Evolutionary conservation across 495 filamentous ascomycete species (phyloP).

Genomic region (Xylaria telfairii): DNA sequence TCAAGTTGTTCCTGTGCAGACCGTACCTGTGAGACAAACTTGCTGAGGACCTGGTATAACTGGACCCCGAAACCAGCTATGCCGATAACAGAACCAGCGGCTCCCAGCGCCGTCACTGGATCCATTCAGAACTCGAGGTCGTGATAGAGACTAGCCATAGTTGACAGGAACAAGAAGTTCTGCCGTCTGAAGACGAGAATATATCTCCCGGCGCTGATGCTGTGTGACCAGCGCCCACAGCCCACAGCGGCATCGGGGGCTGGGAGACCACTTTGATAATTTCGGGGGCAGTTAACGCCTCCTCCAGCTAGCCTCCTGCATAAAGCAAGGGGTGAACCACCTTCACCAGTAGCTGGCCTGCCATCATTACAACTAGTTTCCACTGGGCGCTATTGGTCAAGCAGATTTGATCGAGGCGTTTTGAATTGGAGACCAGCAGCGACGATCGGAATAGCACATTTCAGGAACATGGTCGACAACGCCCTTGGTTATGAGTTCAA

Average conservation of each 20-base stretch:
- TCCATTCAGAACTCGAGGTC: not conserved
- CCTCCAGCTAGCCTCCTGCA: not conserved
- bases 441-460: not conserved
- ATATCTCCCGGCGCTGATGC: not conserved
- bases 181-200: not conserved
- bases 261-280: not conserved
- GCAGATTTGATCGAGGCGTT: not conserved
- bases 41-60: not conserved
- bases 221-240: not conserved
- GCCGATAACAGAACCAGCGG: not conserved
- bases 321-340: not conserved
- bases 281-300: slow-evolving; percentile 1
- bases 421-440: not conserved
- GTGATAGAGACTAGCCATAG: not conserved
- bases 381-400: not conserved
- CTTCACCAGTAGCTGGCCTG: not conserved
- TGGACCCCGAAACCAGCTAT: not conserved
- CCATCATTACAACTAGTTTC: not conserved
- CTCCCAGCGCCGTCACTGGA: not conserved
- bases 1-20: slow-evolving; percentile 7
- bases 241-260: too few species aligned
- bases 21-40: not conserved
- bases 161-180: not conserved
- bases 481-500: not conserved
- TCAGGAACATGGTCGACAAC: not conserved